Evolutionary conservation across 768 basidiomycete species (phyloP), one percentile per base, ranked within the genome.

Genomic region (Kwoniella shandongensis): DNA sequence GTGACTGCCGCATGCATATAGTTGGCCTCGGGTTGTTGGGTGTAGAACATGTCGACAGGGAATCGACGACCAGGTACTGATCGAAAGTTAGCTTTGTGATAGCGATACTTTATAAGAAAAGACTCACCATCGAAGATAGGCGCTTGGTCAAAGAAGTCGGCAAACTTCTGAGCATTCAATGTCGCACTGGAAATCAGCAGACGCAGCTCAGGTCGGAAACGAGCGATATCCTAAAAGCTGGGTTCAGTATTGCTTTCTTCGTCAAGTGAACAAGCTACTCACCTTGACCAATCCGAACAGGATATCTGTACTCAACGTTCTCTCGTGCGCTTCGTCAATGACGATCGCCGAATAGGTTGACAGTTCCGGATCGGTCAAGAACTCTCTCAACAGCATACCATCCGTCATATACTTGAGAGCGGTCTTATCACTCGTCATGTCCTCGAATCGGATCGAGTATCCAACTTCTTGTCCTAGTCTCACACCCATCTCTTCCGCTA

Each of bases 331-430:
- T 77, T 99, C 96, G 76, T 99, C 96, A 69, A 99, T 98, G 69
- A 99, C 92, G 69, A 99, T 79, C 27, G 87, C 90, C 44, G 91
- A 87, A 75, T 98, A 99, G 3, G 90, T 90, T 13, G 91, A 94
- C 51, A 99, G 78, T 79, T 93, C 91, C 0, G 96, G 96, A 76
- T 99, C 96, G 10, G 96, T 98, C 70, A 99, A 79, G 78, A 98
- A 98, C 77, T 98, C 92, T 70, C 96, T 84, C 42, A 98, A 79
- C 25, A 99, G 81, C 96, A 99, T 98, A 30, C 96, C 96, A 72
- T 99, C 96, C 41, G 96, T 99, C 96, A 99, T 96, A 78, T 99
- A 99, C 78, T 99, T 98, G 71, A 99, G 81, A 41, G 93, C 88
- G 3, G 96, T 99, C 81, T 96, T 97, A 81, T 98, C 92, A 80